These are phyloP conservation scores for Mucor indicus DNA, from an alignment of 371 early-diverging fungal genomes.

Conservation along the genomic window DNA sequence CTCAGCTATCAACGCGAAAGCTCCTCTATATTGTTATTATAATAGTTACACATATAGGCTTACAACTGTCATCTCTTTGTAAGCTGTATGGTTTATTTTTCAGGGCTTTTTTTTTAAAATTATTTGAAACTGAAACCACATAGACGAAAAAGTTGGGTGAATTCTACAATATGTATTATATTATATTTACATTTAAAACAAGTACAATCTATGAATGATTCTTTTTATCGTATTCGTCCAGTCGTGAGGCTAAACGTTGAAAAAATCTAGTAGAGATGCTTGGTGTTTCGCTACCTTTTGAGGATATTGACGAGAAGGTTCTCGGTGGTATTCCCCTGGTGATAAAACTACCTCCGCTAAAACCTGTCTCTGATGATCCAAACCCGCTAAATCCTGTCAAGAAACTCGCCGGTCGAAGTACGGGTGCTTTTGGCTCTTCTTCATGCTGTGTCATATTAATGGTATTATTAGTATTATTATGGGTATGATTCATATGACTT, in stretches of 20 bases:
- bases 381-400: conserved; percentile 39
- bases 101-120: no score
- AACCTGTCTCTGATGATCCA: conserved; percentile 19
- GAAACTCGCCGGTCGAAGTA: conserved; percentile 39
- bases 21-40: no score
- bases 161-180: no score
- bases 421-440: conserved; percentile 12
- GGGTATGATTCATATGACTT: neutral
- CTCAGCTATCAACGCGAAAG: no score
- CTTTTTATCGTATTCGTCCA: conserved; percentile 37
- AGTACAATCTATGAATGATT: neutral
- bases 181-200: no score
- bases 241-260: conserved; percentile 38
- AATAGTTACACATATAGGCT: no score
- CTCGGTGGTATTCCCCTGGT: conserved; percentile 35
- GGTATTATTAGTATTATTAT: neutral
- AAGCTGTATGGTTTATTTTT: no score
- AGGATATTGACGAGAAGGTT: conserved; percentile 5
- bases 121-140: no score
- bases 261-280: conserved; percentile 50
- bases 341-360: conserved; percentile 19
- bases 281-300: conserved; percentile 19
- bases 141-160: no score
- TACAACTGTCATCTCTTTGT: no score
- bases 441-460: neutral